phyloP scores from a whole-genome alignment of 2,329 filamentous ascomycete species.

The Pseudogymnoascus sp. region DNA sequence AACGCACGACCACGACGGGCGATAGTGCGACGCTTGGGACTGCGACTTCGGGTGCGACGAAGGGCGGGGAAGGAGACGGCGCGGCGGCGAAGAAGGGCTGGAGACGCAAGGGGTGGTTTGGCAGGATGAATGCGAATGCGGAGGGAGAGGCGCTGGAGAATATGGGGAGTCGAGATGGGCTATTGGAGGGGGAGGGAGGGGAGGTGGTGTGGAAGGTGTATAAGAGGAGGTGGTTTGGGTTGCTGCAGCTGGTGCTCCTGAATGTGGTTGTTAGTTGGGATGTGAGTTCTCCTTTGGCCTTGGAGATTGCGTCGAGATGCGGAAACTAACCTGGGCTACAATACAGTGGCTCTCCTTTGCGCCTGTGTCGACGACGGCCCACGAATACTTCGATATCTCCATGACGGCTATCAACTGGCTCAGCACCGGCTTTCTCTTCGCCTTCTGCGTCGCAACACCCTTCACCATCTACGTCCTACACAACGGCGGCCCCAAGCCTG shows the following conservation, averaged over 20 bases:
- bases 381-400: conserved; percentile 65
- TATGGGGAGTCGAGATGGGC: not conserved
- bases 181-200: not conserved
- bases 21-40: not conserved
- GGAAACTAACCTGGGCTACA: not conserved
- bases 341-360: conserved; percentile 84
- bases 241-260: conserved; percentile 73
- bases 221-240: conserved; percentile 80
- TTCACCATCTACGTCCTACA: conserved; percentile 70
- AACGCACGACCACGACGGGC: not conserved
- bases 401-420: conserved; percentile 86
- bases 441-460: conserved; percentile 68
- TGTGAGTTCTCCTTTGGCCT: conserved; percentile 47
- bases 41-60: not conserved
- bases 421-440: conserved; percentile 76
- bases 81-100: not conserved
- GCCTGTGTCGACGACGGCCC: conserved; percentile 66
- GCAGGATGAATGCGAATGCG: not conserved
- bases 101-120: not conserved
- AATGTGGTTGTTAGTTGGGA: conserved; percentile 95
- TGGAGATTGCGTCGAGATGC: not conserved
- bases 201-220: conserved; percentile 50
- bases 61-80: not conserved
- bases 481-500: conserved; percentile 63
- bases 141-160: conserved; percentile 8